Conservation (phyloP, 2,329 filamentous ascomycete species). For the Hypoxylon sp. region DNA sequence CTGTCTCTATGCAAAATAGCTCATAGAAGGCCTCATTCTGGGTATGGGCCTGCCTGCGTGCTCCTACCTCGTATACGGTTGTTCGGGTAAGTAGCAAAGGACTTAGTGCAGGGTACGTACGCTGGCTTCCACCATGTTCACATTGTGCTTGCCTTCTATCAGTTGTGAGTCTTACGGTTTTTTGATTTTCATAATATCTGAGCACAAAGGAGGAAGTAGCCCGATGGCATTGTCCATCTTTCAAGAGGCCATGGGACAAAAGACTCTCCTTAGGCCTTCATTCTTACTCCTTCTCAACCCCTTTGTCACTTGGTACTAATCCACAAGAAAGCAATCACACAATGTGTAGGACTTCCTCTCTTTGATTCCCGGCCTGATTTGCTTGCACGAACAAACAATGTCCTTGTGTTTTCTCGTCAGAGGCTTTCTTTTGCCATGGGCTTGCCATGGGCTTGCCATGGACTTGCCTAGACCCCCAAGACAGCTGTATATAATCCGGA, state of each 20-base stretch:
- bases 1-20: neutral
- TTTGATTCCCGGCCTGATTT: neutral
- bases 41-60: neutral
- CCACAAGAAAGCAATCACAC: neutral
- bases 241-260: neutral
- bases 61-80: neutral
- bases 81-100: neutral
- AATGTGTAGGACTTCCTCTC: neutral
- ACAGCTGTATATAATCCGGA: neutral
- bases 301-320: conserved; percentile 5
- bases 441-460: neutral
- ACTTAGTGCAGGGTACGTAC: neutral
- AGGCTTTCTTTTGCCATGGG: no score
- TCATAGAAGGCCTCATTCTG: conserved; percentile 1
- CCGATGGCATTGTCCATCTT: neutral
- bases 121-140: neutral
- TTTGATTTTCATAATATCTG: neutral
- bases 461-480: neutral
- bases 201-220: neutral
- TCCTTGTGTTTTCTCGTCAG: neutral
- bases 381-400: neutral
- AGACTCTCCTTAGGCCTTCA: neutral
- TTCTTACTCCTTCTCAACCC: neutral
- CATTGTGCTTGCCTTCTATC: conserved; percentile 5
- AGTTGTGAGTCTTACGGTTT: neutral